Evolutionary conservation across 441 rosid genomes (phyloP).

Genomic region (Corymbia calophylla): DNA sequence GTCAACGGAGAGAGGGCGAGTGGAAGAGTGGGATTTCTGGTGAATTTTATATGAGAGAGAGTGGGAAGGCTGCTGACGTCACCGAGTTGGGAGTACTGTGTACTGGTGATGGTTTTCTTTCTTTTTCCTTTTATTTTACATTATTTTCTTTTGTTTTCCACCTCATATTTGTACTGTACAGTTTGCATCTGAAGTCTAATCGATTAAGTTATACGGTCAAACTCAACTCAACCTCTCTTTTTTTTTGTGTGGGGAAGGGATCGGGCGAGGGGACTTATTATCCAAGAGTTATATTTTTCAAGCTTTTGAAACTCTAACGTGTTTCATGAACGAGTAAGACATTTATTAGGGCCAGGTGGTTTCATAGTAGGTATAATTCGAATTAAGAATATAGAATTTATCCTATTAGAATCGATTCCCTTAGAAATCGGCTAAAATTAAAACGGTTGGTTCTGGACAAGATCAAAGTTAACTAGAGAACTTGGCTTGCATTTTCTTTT

Average conservation of each 20-base stretch:
- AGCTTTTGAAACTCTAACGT: not conserved
- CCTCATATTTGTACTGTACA: not conserved
- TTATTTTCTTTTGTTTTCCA: not conserved
- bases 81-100: not conserved
- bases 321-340: not conserved
- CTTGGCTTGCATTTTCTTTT: not conserved
- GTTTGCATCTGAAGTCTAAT: not conserved
- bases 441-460: not conserved
- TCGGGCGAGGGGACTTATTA: not conserved
- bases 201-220: not conserved
- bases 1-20: not conserved
- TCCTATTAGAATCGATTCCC: not conserved
- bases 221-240: not conserved
- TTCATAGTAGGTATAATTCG: not conserved
- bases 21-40: not conserved
- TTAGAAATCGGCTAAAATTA: not conserved
- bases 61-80: not conserved
- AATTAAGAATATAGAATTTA: not conserved
- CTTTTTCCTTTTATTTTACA: not conserved
- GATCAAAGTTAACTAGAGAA: not conserved
- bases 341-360: accelerated
- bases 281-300: not conserved
- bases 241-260: not conserved
- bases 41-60: not conserved
- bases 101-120: not conserved